Percentiles rank a stretch among this genome's conserved stretches.
These are phyloP conservation scores for Paratrimastix pyriformis DNA, from an alignment of 78 protist species.

Conservation along the genomic window DNA sequence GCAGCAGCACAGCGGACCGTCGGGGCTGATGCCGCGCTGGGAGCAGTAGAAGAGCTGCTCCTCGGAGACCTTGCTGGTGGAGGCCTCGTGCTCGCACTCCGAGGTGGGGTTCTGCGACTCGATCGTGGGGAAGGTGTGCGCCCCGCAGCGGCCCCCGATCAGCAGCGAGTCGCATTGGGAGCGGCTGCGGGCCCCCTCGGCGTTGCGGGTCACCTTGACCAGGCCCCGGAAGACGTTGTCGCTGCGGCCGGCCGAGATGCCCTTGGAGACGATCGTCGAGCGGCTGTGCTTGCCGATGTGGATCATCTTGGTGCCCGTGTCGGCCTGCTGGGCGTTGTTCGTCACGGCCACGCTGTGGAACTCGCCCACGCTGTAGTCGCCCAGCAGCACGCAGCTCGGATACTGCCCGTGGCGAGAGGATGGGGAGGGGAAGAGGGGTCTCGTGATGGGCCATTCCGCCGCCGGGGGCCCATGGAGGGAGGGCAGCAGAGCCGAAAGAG, in stretches of 20 bases:
- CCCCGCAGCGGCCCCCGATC: constrained; percentile 14
- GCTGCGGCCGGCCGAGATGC: constrained; percentile 19
- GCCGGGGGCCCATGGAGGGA: too few species aligned
- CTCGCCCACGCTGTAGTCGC: constrained; percentile 21
- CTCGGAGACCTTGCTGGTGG: constrained; percentile 18
- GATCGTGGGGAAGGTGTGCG: constrained; percentile 14
- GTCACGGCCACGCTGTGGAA: constrained; percentile 24
- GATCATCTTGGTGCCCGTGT: constrained; percentile 35
- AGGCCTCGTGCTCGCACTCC: constrained; percentile 24
- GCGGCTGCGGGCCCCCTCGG: constrained; percentile 20
- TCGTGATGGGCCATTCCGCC: too few species aligned
- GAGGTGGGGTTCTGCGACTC: background rate
- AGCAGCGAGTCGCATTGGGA: constrained; percentile 29
- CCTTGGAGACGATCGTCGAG: constrained; percentile 22
- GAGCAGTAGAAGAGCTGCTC: constrained; percentile 19
- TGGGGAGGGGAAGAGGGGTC: too few species aligned
- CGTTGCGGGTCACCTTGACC: background rate
- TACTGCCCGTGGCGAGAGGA: too few species aligned
- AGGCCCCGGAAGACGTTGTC: background rate
- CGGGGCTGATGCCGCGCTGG: constrained; percentile 16
- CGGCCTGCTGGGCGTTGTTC: constrained; percentile 21
- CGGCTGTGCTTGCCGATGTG: constrained; percentile 13
- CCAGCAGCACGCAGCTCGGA: constrained; percentile 19
- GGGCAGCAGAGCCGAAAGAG: too few species aligned
- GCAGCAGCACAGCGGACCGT: too few species aligned